Base-by-base conservation (phyloP, 2,329 filamentous ascomycete species). In the Cercospora sojina region DNA sequence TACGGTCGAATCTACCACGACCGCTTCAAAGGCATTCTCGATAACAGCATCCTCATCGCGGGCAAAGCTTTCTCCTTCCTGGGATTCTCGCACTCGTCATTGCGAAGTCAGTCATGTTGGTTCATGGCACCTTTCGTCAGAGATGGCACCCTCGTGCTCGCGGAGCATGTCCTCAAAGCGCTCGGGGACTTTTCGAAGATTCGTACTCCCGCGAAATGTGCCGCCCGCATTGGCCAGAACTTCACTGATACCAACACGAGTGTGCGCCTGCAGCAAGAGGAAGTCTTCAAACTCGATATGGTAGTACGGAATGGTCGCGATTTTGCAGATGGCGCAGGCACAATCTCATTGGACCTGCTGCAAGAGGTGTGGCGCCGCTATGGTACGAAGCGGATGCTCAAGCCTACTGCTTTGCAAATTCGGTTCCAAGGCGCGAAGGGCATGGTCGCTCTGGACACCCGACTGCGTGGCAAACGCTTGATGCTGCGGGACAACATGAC, bases 241-340 rank as follows among this genome's bases (percentile, higher is more conserved):
- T 96, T 92, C 69, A 90, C 91, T 0, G 90, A 94, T 70, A 93
- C 91, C 0, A 86, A 86, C 1, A 88, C 83, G 49, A 86, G 90
- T 0, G 79, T 93, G 0, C 76, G 82, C 0, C 77, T 89, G 13
- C 72, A 74, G 20, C 70, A 65, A 5, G 69, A 78, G 79, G 61
- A 71, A 76, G 61, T 71, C 23, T 1, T 71, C 76, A 5, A 58
- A 1, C 82, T 88, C 0, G 69, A 74, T 0, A 88, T 91, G 65
- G 80, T 91, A 1, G 80, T 83, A 65, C 75, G 77, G n/a, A 84
- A 84, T 10, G 80, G 77, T 0, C 83, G 88, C 4, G 83, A 88
- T 0, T 96, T 95, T 75, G 93, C 90, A 67, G 92, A 95, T 74
- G 92, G 92, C 1, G 89, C 91, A 1, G 92, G 92, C 0, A 92